Evolutionary conservation across 805 yeast species (phyloP).

Genomic region (Starmerella kuoi): DNA sequence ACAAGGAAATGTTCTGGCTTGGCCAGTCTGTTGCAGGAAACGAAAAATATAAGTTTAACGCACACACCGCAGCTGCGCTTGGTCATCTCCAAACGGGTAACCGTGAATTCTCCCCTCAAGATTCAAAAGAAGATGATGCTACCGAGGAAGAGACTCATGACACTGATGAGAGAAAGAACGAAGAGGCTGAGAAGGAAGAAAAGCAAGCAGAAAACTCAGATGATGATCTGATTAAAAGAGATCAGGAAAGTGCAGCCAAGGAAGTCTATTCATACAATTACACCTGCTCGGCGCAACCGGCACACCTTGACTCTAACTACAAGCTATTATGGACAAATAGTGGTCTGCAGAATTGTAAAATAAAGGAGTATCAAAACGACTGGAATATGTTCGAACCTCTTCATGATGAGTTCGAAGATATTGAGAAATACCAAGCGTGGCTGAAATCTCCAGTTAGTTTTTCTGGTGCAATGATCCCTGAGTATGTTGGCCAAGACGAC

Average conservation of each 20-base stretch:
- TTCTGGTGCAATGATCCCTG: constrained; percentile 2
- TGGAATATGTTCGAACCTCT: not conserved
- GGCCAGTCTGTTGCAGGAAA: constrained; percentile 8
- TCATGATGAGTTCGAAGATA: not conserved
- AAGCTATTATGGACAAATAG: constrained; percentile 11
- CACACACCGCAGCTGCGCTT: constrained; percentile 2
- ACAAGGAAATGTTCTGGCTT: constrained; percentile 13
- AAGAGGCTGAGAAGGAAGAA: too few species aligned
- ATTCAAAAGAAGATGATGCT: too few species aligned
- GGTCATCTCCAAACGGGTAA: constrained; percentile 2
- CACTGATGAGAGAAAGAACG: not conserved
- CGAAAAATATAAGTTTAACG: not conserved
- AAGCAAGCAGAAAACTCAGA: too few species aligned
- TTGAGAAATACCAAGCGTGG: not conserved
- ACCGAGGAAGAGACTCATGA: not conserved
- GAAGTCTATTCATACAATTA: not conserved
- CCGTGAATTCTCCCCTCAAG: too few species aligned
- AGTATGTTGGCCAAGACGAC: not conserved
- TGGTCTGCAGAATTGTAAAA: constrained; percentile 6
- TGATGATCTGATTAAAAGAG: too few species aligned
- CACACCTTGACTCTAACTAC: constrained; percentile 1
- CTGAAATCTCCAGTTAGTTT: not conserved
- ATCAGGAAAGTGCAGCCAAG: too few species aligned
- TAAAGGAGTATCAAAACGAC: not conserved
- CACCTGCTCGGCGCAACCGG: constrained; percentile 2